These are phyloP conservation scores for Backusella circina DNA, from an alignment of 192 early-diverging fungal genomes.

Conservation along the genomic window DNA sequence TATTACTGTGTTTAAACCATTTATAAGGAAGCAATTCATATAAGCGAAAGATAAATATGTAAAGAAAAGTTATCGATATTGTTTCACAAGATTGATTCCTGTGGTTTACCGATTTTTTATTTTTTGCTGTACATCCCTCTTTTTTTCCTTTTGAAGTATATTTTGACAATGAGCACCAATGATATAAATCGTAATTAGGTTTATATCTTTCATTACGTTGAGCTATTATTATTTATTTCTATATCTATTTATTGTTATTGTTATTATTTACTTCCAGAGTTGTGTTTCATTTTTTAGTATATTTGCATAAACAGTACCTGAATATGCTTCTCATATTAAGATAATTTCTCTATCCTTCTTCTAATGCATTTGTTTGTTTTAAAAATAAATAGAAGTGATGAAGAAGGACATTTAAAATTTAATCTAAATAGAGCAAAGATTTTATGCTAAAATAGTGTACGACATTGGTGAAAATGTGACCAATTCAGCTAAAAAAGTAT, in stretches of 20 bases:
- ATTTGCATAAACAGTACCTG: too few species aligned
- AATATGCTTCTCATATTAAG: background rate
- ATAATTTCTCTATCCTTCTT: background rate
- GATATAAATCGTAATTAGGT: background rate
- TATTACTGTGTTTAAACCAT: too few species aligned
- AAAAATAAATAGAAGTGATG: background rate
- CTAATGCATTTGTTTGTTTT: background rate
- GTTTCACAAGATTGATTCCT: too few species aligned
- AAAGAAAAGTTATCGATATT: too few species aligned
- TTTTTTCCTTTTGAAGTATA: background rate
- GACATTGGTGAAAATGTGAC: background rate
- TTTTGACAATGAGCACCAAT: background rate
- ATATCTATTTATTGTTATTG: too few species aligned
- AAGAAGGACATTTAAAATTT: background rate
- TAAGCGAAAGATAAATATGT: too few species aligned
- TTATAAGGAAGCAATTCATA: too few species aligned
- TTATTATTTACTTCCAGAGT: background rate
- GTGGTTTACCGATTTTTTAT: too few species aligned
- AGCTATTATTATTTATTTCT: too few species aligned
- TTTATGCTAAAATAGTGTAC: background rate
- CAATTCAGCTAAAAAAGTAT: background rate
- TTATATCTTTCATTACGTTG: background rate
- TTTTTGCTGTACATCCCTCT: background rate
- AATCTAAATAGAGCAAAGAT: background rate
- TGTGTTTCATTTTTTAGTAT: background rate